These are phyloP conservation scores for Phytopythium kandeliae DNA, from an alignment of 352 stramenopile genomes.

Conservation along the genomic window DNA sequence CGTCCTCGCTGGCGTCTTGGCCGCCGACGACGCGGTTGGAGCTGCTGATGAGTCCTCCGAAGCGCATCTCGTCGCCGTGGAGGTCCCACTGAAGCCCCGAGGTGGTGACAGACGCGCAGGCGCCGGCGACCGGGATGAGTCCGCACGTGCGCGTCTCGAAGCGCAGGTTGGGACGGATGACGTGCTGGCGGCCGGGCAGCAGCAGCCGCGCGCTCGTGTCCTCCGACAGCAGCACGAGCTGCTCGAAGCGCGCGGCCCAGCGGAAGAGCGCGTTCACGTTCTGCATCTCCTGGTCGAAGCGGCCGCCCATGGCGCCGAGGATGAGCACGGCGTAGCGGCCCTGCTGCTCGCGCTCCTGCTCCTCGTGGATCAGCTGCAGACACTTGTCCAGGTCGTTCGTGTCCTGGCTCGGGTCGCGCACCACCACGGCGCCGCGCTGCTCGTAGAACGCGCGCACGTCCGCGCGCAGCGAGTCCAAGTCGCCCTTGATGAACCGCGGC, in stretches of 20 bases:
- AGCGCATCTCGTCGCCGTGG: slow-evolving; percentile 46
- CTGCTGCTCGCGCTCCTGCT: slow-evolving; percentile 17
- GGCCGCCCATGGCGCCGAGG: slow-evolving; percentile 93
- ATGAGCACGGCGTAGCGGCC: slow-evolving; percentile 75
- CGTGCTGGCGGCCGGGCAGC: slow-evolving; percentile 39
- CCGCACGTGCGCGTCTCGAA: slow-evolving; percentile 93
- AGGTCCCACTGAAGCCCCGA: slow-evolving; percentile 90
- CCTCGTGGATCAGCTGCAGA: slow-evolving; percentile 55
- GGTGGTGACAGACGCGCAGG: slow-evolving; percentile 78
- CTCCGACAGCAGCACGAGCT: slow-evolving; percentile 86
- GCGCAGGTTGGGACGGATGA: slow-evolving; percentile 77
- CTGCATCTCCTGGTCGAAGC: slow-evolving; percentile 98
- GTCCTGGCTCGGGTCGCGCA: slow-evolving; percentile 86
- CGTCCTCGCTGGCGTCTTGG: not conserved
- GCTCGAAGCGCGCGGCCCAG: slow-evolving; percentile 76
- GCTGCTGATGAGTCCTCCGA: slow-evolving; percentile 81
- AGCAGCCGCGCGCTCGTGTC: slow-evolving; percentile 88
- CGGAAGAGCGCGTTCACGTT: slow-evolving; percentile 91
- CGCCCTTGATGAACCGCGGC: slow-evolving; percentile 92
- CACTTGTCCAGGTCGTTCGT: slow-evolving; percentile 95
- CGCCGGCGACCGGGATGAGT: slow-evolving; percentile 87
- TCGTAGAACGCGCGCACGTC: slow-evolving; percentile 88
- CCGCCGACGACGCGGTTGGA: slow-evolving; percentile 59
- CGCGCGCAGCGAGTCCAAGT: slow-evolving; percentile 91
- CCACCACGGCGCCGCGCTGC: slow-evolving; percentile 45